Base-by-base conservation (phyloP, 2,329 filamentous ascomycete genomes). In the Talaromyces pinophilus region DNA sequence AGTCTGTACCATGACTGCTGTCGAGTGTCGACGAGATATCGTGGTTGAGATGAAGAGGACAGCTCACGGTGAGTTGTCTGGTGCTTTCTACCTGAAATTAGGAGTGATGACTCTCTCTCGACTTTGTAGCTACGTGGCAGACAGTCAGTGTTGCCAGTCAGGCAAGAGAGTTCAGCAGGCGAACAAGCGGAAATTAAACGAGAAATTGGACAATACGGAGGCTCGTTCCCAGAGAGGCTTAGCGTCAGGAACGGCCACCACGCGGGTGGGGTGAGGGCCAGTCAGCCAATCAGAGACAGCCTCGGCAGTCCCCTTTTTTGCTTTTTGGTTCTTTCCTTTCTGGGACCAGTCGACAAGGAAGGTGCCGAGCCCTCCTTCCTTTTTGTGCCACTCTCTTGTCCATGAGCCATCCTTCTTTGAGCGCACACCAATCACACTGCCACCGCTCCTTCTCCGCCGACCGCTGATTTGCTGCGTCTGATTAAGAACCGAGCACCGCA, bases 191-290 rank as follows among this genome's bases (percentile, higher is more conserved):
- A 66, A 62, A 66, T 65, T 46, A 62, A 50, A 19, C 22, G 48
- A 35, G 44, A 54, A 33, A 55, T 57, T 19, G n/a, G 25, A 30
- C 28, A 33, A 50, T 22, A 62, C 33, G 59, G 48, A 17, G 44
- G 7, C 52, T 10, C 5, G 10, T 5, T 33, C 48, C 64, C 28
- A 59, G 48, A 19, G 5, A 0, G 50, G 64, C 3, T 52, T 66
- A 66, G 64, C 59, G 50, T 22, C 64, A 66, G 64, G 64, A 62
- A 66, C 64, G n/a, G 38, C n/a, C 38, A 62, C 38, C 59, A 62
- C 38, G 35, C 59, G 13, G 17, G 63, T 48, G 57, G 64, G 38
- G 59, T 19, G 15, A n/a, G 2, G 19, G 8, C 1, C 25, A 10
- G 3, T n/a, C 22, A 44, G 35, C 61, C 61, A 63, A 63, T 55